Evolutionary conservation across 352 stramenopile species (phyloP), one percentile per base, ranked within the genome.

Genomic region (Aphanomyces cochlioides): DNA sequence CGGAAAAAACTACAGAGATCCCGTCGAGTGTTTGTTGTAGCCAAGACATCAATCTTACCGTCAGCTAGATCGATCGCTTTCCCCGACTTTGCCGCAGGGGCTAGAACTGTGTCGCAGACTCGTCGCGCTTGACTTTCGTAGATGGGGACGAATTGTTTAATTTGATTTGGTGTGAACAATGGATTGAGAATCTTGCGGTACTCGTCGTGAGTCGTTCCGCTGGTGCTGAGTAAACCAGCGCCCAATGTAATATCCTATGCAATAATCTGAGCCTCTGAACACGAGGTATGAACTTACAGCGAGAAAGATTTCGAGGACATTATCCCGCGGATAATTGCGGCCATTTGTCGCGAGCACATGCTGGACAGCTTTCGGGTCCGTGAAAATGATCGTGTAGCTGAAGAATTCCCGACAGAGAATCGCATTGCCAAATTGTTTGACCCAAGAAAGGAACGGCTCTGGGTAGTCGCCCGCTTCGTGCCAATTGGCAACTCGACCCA

Each of bases 121-220:
- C 43, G 43, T 12, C 43, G 43, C 10, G 43, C 17, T 12, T 50
- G 43, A 2, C 10, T 50, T n/a, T 59, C 50, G 38, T 39, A 59
- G 12, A 59, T 34, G 5, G 12, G 12, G 3, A 59, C 12, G 38
- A 59, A 59, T 15, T 10, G 34, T 34, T 59, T 59, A 8, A 59
- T 12, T 10, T 59, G 50, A 6, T 15, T 10, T 6, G n/a, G 12
- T 34, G 50, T 59, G 28, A 59, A 59, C 5, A 37, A 13, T 10
- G 50, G 50, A 34, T 59, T 59, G 50, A 59, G 50, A 4, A 37
- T 19, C 19, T 59, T 59, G 12, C 50, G 50, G n/a, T 39, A 39
- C 19, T 19, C 2, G 19, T 19, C 50, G 50, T 59, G 50, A 1
- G 4, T 34, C 4, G 50, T 34, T 6, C 50, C 50, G 50, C 28